Conservation (phyloP, 192 early-diverging fungal species). For the Coemansia sp. region DNA sequence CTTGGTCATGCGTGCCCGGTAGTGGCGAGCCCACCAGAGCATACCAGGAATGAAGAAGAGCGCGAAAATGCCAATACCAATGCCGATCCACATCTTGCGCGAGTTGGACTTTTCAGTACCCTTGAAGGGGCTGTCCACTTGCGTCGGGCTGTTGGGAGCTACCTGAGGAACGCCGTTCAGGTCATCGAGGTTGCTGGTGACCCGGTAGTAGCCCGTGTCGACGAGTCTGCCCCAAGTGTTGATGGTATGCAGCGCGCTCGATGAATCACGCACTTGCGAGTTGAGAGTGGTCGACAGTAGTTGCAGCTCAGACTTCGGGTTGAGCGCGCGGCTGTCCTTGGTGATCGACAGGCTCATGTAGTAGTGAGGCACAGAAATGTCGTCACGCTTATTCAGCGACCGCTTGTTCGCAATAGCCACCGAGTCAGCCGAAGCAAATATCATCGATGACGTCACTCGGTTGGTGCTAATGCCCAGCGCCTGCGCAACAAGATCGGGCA, state of each 20-base stretch:
- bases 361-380: conserved; percentile 31
- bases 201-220: conserved; percentile 34
- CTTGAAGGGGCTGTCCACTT: conserved; percentile 50
- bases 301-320: conserved; percentile 51
- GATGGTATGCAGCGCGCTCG: conserved; percentile 36
- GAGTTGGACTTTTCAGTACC: conserved; percentile 36
- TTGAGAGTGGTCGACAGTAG: conserved; percentile 32
- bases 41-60: conserved; percentile 34
- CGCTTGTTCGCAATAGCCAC: conserved; percentile 19
- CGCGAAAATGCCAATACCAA: conserved; percentile 42
- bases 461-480: conserved; percentile 45
- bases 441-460: conserved; percentile 41
- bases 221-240: conserved; percentile 41
- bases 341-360: conserved; percentile 51
- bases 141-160: conserved; percentile 43
- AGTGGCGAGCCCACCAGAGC: conserved; percentile 32
- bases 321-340: conserved; percentile 36
- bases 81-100: conserved; percentile 54
- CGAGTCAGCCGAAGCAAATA: conserved; percentile 31
- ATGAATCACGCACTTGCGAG: conserved; percentile 35
- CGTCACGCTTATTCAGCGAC: conserved; percentile 15
- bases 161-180: conserved; percentile 44
- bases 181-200: conserved; percentile 38
- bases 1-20: conserved; percentile 28
- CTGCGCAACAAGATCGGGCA: conserved; percentile 39